Evolutionary conservation across 1,284 basidiomycete genomes (phyloP), one percentile per base, ranked within the genome.

Genomic region (Trichosporon asahii): DNA sequence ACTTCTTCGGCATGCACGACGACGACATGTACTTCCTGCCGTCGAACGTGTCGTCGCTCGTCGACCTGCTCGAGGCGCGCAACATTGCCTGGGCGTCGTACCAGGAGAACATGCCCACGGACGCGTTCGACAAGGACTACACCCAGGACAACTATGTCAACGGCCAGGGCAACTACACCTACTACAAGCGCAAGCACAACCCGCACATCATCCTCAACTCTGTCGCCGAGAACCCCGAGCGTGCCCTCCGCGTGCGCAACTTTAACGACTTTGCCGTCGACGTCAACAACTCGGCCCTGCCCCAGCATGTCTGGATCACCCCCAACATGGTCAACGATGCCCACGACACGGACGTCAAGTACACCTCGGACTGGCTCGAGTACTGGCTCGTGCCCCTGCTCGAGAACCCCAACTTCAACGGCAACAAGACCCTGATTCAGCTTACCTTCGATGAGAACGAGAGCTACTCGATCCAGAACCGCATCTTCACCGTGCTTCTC

Each of bases 251-350:
- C n/a, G 86, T 88, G 68, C 86, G 89, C 65, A 90, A 89, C 82
- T 90, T 90, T 60, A 75, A 72, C 72, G 73, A 74, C 70, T 78
- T 78, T 72, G 76, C 79, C 21, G 80, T 88, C 15, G 83, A 84
- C 67, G 67, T 82, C 49, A 85, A 85, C 64, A 86, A 86, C 31
- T 79, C 86, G 64, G 83, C 83, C 2, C 77, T 90, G 29, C 87
- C 89, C 8, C 88, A 89, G 74, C 90, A 88, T 88, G 78, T 83
- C 33, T 90, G 88, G 76, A 81, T 90, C 67, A 90, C 90, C 0
- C 90, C 90, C n/a, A 90, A 90, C 79, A 78, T 89, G 66, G 85
- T 85, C 33, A 83, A 86, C 78, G 87, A 89, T 75, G 88, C 83
- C 0, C 75, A 90, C 74, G 89, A 90, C 78, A 89, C 89, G 8